Conservation (phyloP, 768 basidiomycete species). For the Russula dissimulans region DNA sequence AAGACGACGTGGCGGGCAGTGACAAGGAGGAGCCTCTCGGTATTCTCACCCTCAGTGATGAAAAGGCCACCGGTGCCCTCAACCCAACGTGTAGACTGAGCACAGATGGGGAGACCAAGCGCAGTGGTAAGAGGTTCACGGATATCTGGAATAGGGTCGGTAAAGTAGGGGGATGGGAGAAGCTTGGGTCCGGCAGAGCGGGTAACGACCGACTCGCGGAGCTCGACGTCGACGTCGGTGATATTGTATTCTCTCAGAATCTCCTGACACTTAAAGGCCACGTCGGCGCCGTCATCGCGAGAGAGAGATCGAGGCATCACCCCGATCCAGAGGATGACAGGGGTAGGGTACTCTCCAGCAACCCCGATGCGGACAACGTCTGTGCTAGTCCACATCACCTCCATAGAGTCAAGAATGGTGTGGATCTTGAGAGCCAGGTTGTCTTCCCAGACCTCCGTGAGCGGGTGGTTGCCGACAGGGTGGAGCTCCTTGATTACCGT, state of each 20-base stretch:
- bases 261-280: neutral
- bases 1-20: constrained; percentile 29
- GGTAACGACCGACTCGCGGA: neutral
- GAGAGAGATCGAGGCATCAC: neutral
- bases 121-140: neutral
- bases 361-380: neutral
- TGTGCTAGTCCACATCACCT: neutral
- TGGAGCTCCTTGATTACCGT: neutral
- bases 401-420: neutral
- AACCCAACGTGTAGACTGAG: neutral
- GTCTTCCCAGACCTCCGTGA: neutral
- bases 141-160: neutral
- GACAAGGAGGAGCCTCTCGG: constrained; percentile 24
- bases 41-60: constrained; percentile 28
- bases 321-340: neutral
- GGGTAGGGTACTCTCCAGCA: neutral
- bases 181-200: neutral
- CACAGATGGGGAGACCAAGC: neutral
- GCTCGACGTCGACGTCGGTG: neutral
- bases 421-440: neutral
- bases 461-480: neutral
- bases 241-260: neutral
- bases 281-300: neutral
- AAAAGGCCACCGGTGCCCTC: constrained; percentile 28
- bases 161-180: neutral